phyloP scores from a whole-genome alignment of 2,329 filamentous ascomycete genomes.

The Trichoderma citrinoviride region DNA sequence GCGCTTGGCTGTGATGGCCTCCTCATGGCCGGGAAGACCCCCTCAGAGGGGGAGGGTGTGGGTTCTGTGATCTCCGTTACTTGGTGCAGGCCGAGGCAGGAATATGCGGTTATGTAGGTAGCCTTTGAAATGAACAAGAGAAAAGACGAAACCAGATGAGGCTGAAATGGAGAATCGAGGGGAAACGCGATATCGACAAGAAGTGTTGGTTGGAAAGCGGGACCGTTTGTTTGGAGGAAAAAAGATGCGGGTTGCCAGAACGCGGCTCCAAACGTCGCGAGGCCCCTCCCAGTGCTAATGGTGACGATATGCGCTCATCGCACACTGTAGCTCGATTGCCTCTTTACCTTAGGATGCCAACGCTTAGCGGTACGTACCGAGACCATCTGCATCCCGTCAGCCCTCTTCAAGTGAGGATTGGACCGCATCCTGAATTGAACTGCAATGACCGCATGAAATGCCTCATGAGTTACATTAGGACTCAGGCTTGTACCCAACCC shows the following conservation, averaged over 20 bases:
- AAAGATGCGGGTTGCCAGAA: neutral
- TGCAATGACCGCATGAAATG: no score
- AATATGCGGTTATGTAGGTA: neutral
- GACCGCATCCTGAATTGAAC: no score
- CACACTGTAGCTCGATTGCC: neutral
- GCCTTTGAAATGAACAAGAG: no score
- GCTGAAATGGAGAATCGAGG: neutral
- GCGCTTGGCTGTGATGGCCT: slow-evolving; percentile 25
- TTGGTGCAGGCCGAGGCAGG: neutral
- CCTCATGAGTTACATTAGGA: no score
- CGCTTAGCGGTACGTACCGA: slow-evolving; percentile 9
- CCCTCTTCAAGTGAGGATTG: no score
- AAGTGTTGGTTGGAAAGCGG: slow-evolving; percentile 3
- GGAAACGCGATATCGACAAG: neutral
- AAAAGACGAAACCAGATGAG: neutral
- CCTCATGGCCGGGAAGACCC: slow-evolving; percentile 15
- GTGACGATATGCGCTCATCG: neutral
- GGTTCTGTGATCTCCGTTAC: neutral
- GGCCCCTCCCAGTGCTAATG: neutral
- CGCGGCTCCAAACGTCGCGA: neutral
- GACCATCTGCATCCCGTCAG: neutral
- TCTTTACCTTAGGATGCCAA: neutral
- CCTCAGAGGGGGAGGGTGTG: neutral
- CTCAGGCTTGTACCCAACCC: no score
- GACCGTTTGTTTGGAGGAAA: slow-evolving; percentile 1